Evolutionary conservation across 768 basidiomycete genomes (phyloP), one percentile per base, ranked within the genome.

Genomic region (Nevesoporus exiguus): DNA sequence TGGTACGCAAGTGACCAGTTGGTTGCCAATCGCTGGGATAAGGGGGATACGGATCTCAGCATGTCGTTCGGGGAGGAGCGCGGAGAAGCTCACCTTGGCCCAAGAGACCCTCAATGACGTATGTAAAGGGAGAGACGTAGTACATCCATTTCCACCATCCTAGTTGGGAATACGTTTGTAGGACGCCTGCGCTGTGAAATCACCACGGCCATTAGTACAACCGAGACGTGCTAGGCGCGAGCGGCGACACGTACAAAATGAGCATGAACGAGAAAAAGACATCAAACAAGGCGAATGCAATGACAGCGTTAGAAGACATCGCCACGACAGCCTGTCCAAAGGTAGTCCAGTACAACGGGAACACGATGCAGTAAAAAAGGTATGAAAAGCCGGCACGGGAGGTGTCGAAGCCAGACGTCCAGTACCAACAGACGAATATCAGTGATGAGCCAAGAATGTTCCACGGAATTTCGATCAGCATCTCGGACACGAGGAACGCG

Each of bases 401-500:
- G 15, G 65, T 60, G 6, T 66, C 62, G 57, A 71, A 74, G 5
- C 75, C 76, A 47, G 78, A 73, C 8, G 75, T 70, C 74, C 75
- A 80, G 60, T 75, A 80, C 78, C 77, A 82, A 64, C 75, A 76
- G 42, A 74, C 41, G 64, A 76, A 80, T 64, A 74, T 74, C 19
- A 80, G 7, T 9, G 75, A 68, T 0, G 74, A 71, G 8, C 65
- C 66, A 39, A 73, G 15, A 19, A 77, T 73, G 54, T 78, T 78
- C 66, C 76, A 74, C 15, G 77, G 77, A 2, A 77, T 41, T 62
- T 80, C 78, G 31, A 71, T 69, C 13, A 83, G 54, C 22, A 84
- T 67, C 59, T 80, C 78, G 0, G 83, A 74, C 0, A 80, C 76
- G n/a, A 82, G 56, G 30, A 84, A 70, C 0, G 82, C 79, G 0